phyloP scores from a whole-genome alignment of 306 rosid genomes.

The Sicyos edulis region DNA sequence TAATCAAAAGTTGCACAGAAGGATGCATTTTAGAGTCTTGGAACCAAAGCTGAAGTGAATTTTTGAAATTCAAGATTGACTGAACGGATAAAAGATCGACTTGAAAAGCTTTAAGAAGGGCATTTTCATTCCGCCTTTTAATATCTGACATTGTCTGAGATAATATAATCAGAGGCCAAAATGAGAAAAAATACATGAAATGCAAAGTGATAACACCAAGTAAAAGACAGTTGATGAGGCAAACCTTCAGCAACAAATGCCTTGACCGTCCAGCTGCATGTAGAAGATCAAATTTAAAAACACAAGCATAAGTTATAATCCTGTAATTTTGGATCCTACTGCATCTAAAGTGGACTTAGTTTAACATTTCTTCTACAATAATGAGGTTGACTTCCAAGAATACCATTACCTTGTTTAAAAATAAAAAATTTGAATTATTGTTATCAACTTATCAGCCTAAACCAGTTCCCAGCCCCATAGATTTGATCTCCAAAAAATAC shows the following conservation, averaged over 20 bases:
- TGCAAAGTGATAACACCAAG: neutral
- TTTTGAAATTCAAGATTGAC: conserved; percentile 48
- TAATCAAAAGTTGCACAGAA: conserved; percentile 71
- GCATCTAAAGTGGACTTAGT: too few species aligned
- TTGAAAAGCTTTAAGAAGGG: conserved; percentile 55
- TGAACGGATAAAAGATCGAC: conserved; percentile 58
- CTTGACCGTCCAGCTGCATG: conserved; percentile 79
- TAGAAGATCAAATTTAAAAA: conserved; percentile 26
- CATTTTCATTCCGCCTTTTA: conserved; percentile 45
- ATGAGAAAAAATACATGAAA: neutral
- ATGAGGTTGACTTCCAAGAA: too few species aligned
- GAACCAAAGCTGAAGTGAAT: conserved; percentile 68
- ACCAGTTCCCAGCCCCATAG: too few species aligned
- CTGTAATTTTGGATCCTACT: too few species aligned
- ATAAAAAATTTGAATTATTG: too few species aligned
- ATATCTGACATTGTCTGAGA: conserved; percentile 56
- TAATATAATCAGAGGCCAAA: conserved; percentile 26
- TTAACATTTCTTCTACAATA: too few species aligned
- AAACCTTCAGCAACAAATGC: conserved; percentile 52
- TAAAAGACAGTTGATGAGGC: conserved; percentile 11
- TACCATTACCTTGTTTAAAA: too few species aligned
- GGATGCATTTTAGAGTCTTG: conserved; percentile 59
- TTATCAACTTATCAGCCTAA: too few species aligned
- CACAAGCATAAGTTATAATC: neutral
- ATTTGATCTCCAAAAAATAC: too few species aligned